Base-by-base conservation (phyloP, 257 asterid species). In the Solanum lignicaule region DNA sequence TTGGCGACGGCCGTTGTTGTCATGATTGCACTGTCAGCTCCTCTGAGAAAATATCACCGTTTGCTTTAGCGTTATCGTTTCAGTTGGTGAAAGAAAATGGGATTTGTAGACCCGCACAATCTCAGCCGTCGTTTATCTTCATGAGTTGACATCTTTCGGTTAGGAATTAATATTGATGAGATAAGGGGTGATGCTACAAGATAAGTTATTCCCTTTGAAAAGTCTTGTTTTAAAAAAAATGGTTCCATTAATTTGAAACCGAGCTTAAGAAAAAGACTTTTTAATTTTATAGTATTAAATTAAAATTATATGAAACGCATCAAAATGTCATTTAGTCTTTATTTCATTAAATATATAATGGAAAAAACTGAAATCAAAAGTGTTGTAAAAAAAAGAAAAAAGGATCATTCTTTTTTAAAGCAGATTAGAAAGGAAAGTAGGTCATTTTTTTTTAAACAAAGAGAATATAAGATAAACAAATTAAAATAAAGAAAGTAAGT, bases 311-410 rank as follows among this genome's bases (percentile, higher is more conserved):
- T 52, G 23, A 52, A 52, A 52, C 16, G 9, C 0, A 16, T 52
- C 9, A 52, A 52, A 52, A 2, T 52, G 0, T 52, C 4, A 52
- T 16, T 52, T 52, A 16, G 0, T 52, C 0, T 16, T 16, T 52
- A 0, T 16, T 5, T 1, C 3, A 1, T 52, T 16, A 52, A 52
- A 52, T 0, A 16, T 16, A 0, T 5, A 1, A 16, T 0, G 1
- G 0, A 16, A 52, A 52, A 52, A 52, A 52, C 0, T 52, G 8
- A 52, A 52, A 52, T 52, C 0, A 2, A 52, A 52, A 52, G 18
- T 46, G 6, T 46, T 15, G 1, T 13, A 4, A 43, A 46, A 46
- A 38, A 2, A 43, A 43, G 1, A 46, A 41, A 46, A 43, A 41
- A 43, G 2, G 52, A 46, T 4, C 4, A 52, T 16, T 52, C 0